A percentile compares a stretch with the other conserved stretches of the same genome.
Conservation (phyloP, 192 early-diverging fungal genomes). For the Coemansia sp. region DNA sequence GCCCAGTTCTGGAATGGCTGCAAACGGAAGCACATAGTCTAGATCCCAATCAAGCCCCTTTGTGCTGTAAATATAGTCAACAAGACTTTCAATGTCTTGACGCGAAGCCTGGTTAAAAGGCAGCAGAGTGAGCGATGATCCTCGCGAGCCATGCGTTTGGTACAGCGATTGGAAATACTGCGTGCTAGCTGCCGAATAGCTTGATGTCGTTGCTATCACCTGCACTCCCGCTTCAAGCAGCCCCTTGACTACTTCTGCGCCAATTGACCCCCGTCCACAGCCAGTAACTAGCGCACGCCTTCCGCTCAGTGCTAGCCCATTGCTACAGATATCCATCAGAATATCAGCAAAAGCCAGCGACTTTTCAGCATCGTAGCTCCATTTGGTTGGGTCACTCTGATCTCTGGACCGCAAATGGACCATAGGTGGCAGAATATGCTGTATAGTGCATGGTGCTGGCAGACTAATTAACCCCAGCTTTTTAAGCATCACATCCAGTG, state of each 20-base stretch:
- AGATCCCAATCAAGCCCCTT: slow-evolving; percentile 90
- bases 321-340: slow-evolving; percentile 67
- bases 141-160: slow-evolving; percentile 84
- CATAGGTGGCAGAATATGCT: slow-evolving; percentile 54
- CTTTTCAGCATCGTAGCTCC: slow-evolving; percentile 70
- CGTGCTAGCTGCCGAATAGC: slow-evolving; percentile 74
- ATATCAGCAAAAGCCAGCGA: slow-evolving; percentile 71
- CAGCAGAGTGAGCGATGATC: slow-evolving; percentile 79
- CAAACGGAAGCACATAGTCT: slow-evolving; percentile 93
- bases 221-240: slow-evolving; percentile 82
- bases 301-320: slow-evolving; percentile 79
- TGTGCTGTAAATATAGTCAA: slow-evolving; percentile 84
- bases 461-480: slow-evolving; percentile 15
- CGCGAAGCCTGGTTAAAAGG: slow-evolving; percentile 93
- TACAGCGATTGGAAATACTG: slow-evolving; percentile 89
- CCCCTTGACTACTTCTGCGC: slow-evolving; percentile 83
- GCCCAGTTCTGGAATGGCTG: slow-evolving; percentile 87
- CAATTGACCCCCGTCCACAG: slow-evolving; percentile 88
- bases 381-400: slow-evolving; percentile 44
- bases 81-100: slow-evolving; percentile 73
- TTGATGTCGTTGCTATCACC: slow-evolving; percentile 89
- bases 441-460: not conserved
- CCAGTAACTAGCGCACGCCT: slow-evolving; percentile 82
- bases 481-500: slow-evolving; percentile 21
- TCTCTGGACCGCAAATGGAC: slow-evolving; percentile 64